Base-by-base conservation (phyloP, 805 yeast species). In the Candida pini region DNA sequence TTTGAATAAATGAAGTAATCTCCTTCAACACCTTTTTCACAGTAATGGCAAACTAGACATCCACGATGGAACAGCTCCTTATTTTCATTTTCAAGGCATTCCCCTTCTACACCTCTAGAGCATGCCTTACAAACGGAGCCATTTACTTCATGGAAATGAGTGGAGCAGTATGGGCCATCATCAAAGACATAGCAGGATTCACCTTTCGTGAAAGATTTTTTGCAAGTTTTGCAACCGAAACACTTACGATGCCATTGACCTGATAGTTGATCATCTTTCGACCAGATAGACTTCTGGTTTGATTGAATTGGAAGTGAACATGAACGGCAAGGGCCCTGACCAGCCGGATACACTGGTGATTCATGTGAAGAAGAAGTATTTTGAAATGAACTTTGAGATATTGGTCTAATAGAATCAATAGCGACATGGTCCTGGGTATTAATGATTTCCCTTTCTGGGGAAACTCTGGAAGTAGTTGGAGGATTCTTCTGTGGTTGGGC, bases 191-290 rank as follows among this genome's bases (percentile, higher is more conserved):
- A 92, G 48, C 88, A 80, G 18, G 75, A 73, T 13, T 73, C 71
- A 9, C 72, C 68, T 48, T 76, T 82, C 43, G 66, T 68, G 58
- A 84, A 83, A 25, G 58, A 59, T 2, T 67, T 52, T 7, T 58
- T 59, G 62, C 97, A 90, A 9, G 66, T 58, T 14, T 68, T 60
- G 64, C 98, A 92, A 10, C 64, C 63, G 65, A 92, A 90, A 55
- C 98, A 92, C 12, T 68, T 60, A 26, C 94, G 69, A 54, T 92
- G 98, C 97, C 97, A 92, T 54, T 88, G 90, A 0, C 97, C 97
- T 2, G 86, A 73, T 30, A 83, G 62, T 50, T 80, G 88, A n/a
- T 80, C 83, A 36, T 83, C 84, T 47, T 79, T 82, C n/a, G 96
- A 85, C 60, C 78, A 82, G 14, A 90, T 82, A 0, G 92, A 69